phyloP scores from a whole-genome alignment of 2,329 filamentous ascomycete genomes.

The Lomentospora prolificans region DNA sequence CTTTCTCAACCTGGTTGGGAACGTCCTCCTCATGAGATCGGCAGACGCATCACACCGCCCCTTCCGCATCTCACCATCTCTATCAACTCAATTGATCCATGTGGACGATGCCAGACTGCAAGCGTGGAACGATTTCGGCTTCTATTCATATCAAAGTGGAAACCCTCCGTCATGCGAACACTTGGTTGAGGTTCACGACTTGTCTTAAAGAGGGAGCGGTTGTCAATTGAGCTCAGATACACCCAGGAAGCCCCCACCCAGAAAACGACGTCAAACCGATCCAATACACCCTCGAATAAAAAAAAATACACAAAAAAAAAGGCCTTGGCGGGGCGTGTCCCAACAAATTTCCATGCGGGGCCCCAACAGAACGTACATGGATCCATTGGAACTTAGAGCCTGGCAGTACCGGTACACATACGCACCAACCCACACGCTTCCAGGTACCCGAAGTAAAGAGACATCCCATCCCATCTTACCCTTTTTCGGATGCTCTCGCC shows the following conservation, averaged over 20 bases:
- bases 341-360: background rate
- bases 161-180: background rate
- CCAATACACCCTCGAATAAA: background rate
- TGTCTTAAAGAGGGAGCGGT: background rate
- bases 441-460: too few species aligned
- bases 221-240: too few species aligned
- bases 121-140: background rate
- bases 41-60: background rate
- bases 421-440: too few species aligned
- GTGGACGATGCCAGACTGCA: background rate
- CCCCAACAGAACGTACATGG: constrained; percentile 2
- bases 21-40: background rate
- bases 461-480: too few species aligned
- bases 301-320: background rate
- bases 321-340: background rate
- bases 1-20: background rate
- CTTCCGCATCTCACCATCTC: background rate
- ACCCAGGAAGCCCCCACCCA: too few species aligned
- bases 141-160: background rate
- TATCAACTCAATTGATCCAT: background rate
- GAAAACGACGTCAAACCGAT: background rate
- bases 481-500: too few species aligned
- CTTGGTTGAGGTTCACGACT: background rate
- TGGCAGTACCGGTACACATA: too few species aligned
- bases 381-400: too few species aligned